A percentile compares a stretch with the other conserved stretches of the same genome.
Evolutionary conservation across 2,329 filamentous ascomycete genomes (phyloP).

Genomic region (Erysiphe pulchra): DNA sequence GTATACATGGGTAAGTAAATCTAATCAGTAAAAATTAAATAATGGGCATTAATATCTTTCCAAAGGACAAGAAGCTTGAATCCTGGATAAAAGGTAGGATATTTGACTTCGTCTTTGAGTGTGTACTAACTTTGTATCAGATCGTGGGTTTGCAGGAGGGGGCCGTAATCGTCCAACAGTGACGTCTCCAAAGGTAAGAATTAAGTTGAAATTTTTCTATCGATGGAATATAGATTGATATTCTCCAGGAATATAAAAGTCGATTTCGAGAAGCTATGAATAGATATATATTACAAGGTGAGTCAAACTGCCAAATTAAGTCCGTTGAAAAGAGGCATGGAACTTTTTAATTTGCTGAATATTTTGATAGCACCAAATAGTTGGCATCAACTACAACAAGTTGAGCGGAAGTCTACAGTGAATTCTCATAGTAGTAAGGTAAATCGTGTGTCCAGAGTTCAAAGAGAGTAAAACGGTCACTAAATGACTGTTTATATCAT

Average conservation of each 20-base stretch:
- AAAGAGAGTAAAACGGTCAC: too few species aligned
- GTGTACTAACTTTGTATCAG: constrained; percentile 13
- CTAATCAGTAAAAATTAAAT: neutral
- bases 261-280: constrained; percentile 94
- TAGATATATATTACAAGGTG: constrained; percentile 31
- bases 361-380: constrained; percentile 5
- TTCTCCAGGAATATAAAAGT: constrained; percentile 49
- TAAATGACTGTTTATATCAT: too few species aligned
- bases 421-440: neutral
- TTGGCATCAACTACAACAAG: constrained; percentile 7
- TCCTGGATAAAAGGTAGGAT: constrained; percentile 63
- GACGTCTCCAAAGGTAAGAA: constrained; percentile 64
- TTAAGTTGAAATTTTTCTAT: neutral
- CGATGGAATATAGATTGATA: neutral
- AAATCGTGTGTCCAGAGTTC: too few species aligned
- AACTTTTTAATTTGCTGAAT: constrained; percentile 1
- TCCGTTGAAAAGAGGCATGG: neutral
- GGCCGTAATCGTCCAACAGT: constrained; percentile 74
- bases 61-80: constrained; percentile 79
- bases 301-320: neutral
- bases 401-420: neutral
- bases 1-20: constrained; percentile 49
- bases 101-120: neutral
- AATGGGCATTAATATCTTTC: neutral
- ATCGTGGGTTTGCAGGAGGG: constrained; percentile 57